Base-by-base conservation (phyloP, 2,329 filamentous ascomycete genomes). In the Calonectria pauciramosa region DNA sequence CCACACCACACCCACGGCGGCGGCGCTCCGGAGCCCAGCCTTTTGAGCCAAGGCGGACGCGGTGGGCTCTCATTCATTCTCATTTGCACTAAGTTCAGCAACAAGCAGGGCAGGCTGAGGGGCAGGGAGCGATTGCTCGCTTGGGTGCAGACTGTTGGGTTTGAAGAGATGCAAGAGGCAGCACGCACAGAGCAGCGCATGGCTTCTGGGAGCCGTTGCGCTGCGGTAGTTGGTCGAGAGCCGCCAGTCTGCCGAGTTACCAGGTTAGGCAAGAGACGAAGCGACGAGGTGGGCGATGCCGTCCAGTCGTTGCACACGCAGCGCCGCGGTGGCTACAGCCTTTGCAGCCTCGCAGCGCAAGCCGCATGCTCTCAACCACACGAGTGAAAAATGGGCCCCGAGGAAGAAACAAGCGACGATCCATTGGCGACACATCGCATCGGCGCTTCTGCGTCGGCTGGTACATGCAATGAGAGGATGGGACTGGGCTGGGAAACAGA, bases 1-100 rank as follows among this genome's bases (percentile, higher is more conserved):
- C 73, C 73, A 75, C 73, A 70, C 73, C 73, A 75, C 73, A 70
- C 69, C 70, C 73, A 70, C 70, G 66, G 32, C 73, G 65, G n/a
- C 73, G 70, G 73, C 56, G 66, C 67, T 44, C 70, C 70, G 70
- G 73, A 70, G 70, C 51, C 73, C 67, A 75, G 70, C 73, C 66
- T 73, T 73, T 75, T 67, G 73, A 70, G 70, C 73, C 73, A 52
- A 63, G 70, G 36, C 73, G 52, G 73, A 32, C 44, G 34, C 20
- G 23, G 54, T 66, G 59, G 38, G 49, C 44, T 28, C 41, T 70
- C 23, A n/a, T 71, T 70, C 41, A 70, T 70, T 36, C 67, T 69
- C 67, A 69, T 69, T 69, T 69, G 67, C 67, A 63, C 34, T 49
- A 51, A 59, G 56, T 47, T 64, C 54, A 64, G 34, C 26, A 28